Evolutionary conservation across 2,329 filamentous ascomycete genomes (phyloP).

Genomic region (Thielaviopsis euricoi): DNA sequence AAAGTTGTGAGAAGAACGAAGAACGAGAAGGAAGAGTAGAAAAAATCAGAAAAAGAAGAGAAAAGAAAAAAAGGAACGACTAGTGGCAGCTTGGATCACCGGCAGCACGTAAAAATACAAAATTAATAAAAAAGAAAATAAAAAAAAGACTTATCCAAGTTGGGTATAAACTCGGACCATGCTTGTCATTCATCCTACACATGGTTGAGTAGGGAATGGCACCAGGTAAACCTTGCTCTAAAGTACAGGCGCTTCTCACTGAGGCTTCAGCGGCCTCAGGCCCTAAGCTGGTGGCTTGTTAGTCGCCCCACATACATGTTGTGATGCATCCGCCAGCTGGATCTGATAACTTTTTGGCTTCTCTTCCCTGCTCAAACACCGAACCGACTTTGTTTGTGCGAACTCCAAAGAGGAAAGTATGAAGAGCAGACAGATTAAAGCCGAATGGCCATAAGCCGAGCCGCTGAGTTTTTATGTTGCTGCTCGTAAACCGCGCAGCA

Average conservation of each 20-base stretch:
- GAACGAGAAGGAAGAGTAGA: too few species aligned
- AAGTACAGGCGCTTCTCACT: not conserved
- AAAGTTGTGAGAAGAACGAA: not conserved
- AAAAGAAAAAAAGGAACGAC: not conserved
- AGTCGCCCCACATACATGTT: not conserved
- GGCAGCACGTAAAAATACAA: too few species aligned
- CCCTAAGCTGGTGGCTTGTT: not conserved
- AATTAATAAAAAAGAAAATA: not conserved
- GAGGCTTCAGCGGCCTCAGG: not conserved
- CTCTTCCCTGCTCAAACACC: not conserved
- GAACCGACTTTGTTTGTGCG: not conserved
- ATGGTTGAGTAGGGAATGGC: not conserved
- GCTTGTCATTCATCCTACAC: not conserved
- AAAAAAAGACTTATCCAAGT: not conserved
- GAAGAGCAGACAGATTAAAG: not conserved
- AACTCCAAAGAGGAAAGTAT: not conserved
- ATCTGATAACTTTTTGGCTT: not conserved
- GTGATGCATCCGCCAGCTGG: not conserved
- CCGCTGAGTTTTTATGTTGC: too few species aligned
- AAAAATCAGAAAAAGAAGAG: not conserved
- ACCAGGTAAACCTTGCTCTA: not conserved
- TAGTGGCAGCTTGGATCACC: not conserved
- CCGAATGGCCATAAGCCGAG: not conserved
- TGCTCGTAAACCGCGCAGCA: not conserved
- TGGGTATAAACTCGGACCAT: not conserved